These are phyloP conservation scores for Neonectria ditissima DNA, from an alignment of 2,329 filamentous ascomycete species.

Conservation along the genomic window DNA sequence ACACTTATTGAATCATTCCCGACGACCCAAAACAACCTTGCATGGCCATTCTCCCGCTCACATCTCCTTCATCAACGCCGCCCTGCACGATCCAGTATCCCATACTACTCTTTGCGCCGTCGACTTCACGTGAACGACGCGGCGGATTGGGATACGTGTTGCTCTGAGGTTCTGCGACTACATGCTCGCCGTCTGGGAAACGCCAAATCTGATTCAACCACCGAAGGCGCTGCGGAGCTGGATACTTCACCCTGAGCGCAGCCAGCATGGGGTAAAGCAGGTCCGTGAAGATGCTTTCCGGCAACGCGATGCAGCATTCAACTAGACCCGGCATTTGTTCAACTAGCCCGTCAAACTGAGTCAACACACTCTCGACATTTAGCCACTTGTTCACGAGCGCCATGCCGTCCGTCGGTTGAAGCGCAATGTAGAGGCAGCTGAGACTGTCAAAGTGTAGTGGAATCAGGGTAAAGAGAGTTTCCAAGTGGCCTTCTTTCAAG, in stretches of 20 bases:
- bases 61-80: neutral
- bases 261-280: no score
- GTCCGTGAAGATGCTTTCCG: neutral
- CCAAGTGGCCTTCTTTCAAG: neutral
- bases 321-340: neutral
- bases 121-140: neutral
- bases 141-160: neutral
- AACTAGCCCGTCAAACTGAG: neutral
- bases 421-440: neutral
- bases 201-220: neutral
- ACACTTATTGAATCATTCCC: no score
- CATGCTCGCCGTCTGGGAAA: neutral
- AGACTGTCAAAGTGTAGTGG: neutral
- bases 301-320: neutral
- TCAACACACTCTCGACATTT: neutral
- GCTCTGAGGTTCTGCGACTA: neutral
- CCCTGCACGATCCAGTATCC: neutral
- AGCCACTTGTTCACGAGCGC: neutral
- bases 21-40: no score
- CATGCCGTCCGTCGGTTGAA: neutral
- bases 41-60: no score
- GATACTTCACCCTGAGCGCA: no score
- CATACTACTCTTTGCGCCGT: neutral
- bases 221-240: no score
- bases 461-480: neutral